These are phyloP conservation scores for Tylopilus plumbeoviolaceoides DNA, from an alignment of 768 basidiomycete genomes.

Conservation along the genomic window DNA sequence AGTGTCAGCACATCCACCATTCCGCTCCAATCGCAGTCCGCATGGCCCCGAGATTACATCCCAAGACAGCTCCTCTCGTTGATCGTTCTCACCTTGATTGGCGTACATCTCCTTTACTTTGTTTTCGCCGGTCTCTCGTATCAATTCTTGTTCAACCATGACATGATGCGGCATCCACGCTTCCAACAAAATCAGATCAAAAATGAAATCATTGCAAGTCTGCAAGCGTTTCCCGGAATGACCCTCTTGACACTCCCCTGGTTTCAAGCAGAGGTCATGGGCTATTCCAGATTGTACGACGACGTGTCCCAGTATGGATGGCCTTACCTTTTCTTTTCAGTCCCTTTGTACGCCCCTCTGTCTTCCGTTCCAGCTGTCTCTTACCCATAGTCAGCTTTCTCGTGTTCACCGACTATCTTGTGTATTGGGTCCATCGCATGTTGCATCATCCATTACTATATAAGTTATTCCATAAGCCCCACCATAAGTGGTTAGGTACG, in stretches of 20 bases:
- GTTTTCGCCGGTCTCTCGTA: slow-evolving; percentile 83
- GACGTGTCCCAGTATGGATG: slow-evolving; percentile 77
- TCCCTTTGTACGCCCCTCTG: slow-evolving; percentile 53
- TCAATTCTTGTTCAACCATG: slow-evolving; percentile 85
- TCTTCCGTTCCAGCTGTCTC: not conserved
- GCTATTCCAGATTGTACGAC: slow-evolving; percentile 76
- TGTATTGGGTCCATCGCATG: slow-evolving; percentile 96
- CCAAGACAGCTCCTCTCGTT: slow-evolving; percentile 78
- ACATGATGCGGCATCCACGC: slow-evolving; percentile 92
- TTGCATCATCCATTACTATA: slow-evolving; percentile 85
- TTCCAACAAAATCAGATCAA: slow-evolving; percentile 87
- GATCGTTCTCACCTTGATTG: slow-evolving; percentile 64
- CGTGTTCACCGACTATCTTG: slow-evolving; percentile 84
- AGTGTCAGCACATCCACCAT: slow-evolving; percentile 38
- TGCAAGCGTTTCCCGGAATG: slow-evolving; percentile 81
- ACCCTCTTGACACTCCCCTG: slow-evolving; percentile 84
- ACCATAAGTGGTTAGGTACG: slow-evolving; percentile 97
- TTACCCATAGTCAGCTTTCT: slow-evolving; percentile 50
- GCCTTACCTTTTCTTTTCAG: slow-evolving; percentile 62
- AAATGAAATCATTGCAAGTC: slow-evolving; percentile 69
- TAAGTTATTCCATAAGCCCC: slow-evolving; percentile 92
- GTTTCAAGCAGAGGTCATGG: slow-evolving; percentile 91
- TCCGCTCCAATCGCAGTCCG: slow-evolving; percentile 46
- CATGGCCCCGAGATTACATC: slow-evolving; percentile 83
- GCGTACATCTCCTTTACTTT: slow-evolving; percentile 86